Evolutionary conservation across 129 eudicot species (phyloP).

Genomic region (Apium graveolens): DNA sequence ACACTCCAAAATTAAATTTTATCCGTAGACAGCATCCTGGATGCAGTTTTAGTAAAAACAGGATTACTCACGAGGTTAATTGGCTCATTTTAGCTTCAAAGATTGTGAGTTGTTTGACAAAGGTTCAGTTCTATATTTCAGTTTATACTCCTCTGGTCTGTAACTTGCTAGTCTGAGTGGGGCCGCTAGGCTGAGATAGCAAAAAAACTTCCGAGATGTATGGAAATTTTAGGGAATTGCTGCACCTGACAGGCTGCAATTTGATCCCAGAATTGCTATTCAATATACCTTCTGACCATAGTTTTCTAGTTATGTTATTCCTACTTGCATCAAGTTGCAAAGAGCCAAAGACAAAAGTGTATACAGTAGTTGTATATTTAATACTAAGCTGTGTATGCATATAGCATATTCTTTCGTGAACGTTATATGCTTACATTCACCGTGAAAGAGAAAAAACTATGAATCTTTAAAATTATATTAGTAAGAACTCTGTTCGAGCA

Average conservation of each 20-base stretch:
- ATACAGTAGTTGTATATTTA: background rate
- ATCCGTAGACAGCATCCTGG: background rate
- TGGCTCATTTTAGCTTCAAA: background rate
- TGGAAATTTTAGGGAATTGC: background rate
- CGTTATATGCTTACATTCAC: background rate
- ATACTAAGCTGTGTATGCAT: constrained; percentile 2
- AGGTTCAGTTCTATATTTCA: no score
- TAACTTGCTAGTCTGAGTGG: background rate
- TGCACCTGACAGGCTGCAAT: background rate
- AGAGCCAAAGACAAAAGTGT: background rate
- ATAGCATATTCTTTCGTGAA: background rate
- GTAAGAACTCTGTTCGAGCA: background rate
- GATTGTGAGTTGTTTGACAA: background rate
- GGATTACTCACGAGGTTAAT: background rate
- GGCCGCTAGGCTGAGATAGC: background rate
- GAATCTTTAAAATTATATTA: background rate
- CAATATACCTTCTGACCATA: background rate
- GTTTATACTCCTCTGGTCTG: background rate
- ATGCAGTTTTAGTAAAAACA: constrained; percentile 6
- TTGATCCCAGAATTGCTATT: background rate
- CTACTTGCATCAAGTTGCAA: background rate
- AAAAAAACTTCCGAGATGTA: background rate
- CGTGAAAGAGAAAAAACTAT: background rate
- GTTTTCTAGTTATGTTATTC: background rate
- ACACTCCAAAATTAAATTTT: background rate